These are phyloP conservation scores for Fusarium solani-melongenae DNA, from an alignment of 2,329 filamentous ascomycete species.

Conservation along the genomic window DNA sequence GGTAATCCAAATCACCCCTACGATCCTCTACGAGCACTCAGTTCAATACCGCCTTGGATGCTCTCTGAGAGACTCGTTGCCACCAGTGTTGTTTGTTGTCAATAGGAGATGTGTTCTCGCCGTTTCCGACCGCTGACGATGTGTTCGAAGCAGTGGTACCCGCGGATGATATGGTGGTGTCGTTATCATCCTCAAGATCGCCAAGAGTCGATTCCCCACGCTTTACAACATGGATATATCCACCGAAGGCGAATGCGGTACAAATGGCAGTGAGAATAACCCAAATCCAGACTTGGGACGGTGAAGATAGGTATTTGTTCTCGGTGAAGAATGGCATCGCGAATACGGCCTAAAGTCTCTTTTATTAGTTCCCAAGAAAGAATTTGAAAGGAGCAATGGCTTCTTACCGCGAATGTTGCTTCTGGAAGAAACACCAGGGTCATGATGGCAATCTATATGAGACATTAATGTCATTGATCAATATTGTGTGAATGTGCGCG, in stretches of 20 bases:
- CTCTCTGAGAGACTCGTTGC: not conserved
- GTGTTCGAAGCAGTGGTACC: not conserved
- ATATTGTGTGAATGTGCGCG: not conserved
- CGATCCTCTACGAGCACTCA: not conserved
- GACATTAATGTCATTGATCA: not conserved
- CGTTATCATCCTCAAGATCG: not conserved
- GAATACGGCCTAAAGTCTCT: not conserved
- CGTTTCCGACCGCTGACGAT: not conserved
- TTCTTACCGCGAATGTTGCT: not conserved
- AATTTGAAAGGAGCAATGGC: too few relatives aligned
- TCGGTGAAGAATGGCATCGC: not conserved
- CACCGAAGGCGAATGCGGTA: not conserved
- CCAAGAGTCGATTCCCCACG: not conserved
- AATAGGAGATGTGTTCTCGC: not conserved
- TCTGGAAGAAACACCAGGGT: not conserved
- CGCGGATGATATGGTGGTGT: fast-evolving
- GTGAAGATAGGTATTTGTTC: not conserved
- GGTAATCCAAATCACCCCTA: not conserved
- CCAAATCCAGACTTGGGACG: not conserved
- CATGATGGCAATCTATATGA: not conserved
- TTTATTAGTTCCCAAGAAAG: not conserved
- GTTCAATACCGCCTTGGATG: not conserved
- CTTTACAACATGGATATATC: not conserved
- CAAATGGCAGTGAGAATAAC: not conserved
- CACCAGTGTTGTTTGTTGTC: not conserved